Evolutionary conservation across 2,329 filamentous ascomycete species (phyloP), one percentile per base, ranked within the genome.

Genomic region (Drechmeria coniospora): DNA sequence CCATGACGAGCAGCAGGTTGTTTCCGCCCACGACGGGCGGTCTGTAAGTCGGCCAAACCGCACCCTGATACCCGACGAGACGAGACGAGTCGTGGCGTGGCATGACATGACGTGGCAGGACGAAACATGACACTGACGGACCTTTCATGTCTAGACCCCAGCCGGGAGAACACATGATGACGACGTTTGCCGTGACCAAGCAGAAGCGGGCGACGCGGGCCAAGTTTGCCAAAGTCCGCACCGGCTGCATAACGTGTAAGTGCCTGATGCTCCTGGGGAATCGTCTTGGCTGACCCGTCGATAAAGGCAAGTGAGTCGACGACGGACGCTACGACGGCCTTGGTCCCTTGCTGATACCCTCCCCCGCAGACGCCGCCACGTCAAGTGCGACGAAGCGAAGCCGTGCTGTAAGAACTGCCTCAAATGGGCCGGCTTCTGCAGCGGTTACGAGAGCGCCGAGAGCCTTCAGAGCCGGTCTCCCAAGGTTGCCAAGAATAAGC

Each of bases 351-450:
- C n/a, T n/a, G n/a, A n/a, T n/a, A n/a, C n/a, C n/a, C n/a, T 33
- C 26, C 7, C 19, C 21, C 15, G 17, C 25, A 53, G 48, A 33
- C 43, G 40, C 28, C 42, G 49, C 10, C 50, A 52, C 26, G 44
- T 53, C 18, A 53, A 53, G 29, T 53, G 49, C 34, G 50, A 53
- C 30, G 50, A 53, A 29, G 39, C 42, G 6, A 51, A 50, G 32
- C 50, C 50, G 5, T 42, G 38, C 10, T 52, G 50, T 34, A 40
- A 44, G 20, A 40, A 49, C 26, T 53, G 50, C 30, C 33, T 52
- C 22, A 52, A 51, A 25, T 51, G 46, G 47, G 43, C 42, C n/a
- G 49, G 49, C 7, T 41, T 40, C 23, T 52, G 50, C 26, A 41
- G 46, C 11, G 50, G 50, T 6, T 52, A 53, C 30, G 41, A 37